Evolutionary conservation across 2,329 filamentous ascomycete species (phyloP).

Genomic region (Sphaerulina musiva): DNA sequence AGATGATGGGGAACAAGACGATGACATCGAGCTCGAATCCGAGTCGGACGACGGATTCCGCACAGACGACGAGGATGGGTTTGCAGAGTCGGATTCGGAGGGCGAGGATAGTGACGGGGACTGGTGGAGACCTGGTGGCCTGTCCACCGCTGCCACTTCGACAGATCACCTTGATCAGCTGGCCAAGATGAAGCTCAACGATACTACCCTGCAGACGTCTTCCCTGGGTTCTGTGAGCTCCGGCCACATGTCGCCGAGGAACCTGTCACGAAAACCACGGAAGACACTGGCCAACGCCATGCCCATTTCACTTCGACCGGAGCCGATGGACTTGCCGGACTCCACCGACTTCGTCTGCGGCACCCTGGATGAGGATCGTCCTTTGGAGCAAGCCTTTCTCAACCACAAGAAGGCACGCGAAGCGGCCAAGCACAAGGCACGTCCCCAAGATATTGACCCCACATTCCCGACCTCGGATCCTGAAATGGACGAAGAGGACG

Average conservation of each 20-base stretch:
- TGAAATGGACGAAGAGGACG: slow-evolving; percentile 72
- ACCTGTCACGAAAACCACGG: slow-evolving; percentile 10
- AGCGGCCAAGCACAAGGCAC: slow-evolving; percentile 69
- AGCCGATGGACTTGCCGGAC: slow-evolving; percentile 72
- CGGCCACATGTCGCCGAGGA: slow-evolving; percentile 12
- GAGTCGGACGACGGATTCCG: slow-evolving; percentile 63
- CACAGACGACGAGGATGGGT: slow-evolving; percentile 70
- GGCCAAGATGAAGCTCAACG: slow-evolving; percentile 38
- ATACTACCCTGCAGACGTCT: slow-evolving; percentile 46
- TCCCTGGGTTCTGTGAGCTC: slow-evolving; percentile 49
- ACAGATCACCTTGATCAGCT: slow-evolving; percentile 47
- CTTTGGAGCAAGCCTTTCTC: slow-evolving; percentile 88
- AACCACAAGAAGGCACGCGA: slow-evolving; percentile 75
- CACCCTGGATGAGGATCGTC: slow-evolving; percentile 89
- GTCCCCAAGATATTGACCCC: slow-evolving; percentile 96
- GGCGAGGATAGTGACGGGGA: slow-evolving; percentile 61
- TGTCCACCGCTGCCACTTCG: slow-evolving; percentile 49
- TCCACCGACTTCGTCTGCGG: slow-evolving; percentile 99
- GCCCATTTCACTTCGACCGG: slow-evolving; percentile 21
- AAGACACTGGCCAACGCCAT: slow-evolving; percentile 36
- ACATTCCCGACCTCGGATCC: slow-evolving; percentile 94
- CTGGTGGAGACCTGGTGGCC: slow-evolving; percentile 59
- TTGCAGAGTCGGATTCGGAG: slow-evolving; percentile 62
- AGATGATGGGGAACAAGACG: slow-evolving; percentile 45
- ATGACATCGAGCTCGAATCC: slow-evolving; percentile 56